Conservation (phyloP, 352 stramenopile species). For the Pythium chondricola region DNA sequence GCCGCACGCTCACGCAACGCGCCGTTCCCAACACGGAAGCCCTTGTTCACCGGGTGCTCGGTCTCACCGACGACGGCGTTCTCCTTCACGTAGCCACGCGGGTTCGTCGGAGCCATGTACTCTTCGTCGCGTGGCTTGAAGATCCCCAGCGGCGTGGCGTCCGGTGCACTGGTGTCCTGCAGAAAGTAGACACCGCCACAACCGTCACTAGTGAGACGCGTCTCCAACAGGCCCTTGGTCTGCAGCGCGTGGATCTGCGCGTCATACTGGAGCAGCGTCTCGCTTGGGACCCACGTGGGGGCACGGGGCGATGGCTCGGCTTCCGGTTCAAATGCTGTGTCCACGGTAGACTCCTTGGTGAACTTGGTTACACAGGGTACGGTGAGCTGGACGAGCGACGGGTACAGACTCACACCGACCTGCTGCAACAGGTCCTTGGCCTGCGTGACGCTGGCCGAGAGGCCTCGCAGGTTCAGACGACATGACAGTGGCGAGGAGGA, state of each 20-base stretch:
- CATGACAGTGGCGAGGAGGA: conserved; percentile 4
- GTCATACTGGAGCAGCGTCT: conserved; percentile 36
- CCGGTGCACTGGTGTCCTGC: conserved; percentile 15
- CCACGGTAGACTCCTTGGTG: background rate
- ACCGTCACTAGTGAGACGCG: conserved; percentile 69
- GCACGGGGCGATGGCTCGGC: conserved; percentile 8
- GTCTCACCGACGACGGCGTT: conserved; percentile 70
- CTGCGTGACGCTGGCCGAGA: conserved; percentile 18
- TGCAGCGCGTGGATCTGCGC: conserved; percentile 32
- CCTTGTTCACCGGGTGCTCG: conserved; percentile 78
- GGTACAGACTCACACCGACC: conserved; percentile 20
- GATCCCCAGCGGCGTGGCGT: conserved; percentile 52
- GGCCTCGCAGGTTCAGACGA: conserved; percentile 11
- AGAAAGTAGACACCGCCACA: conserved; percentile 75
- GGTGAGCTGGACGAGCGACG: conserved; percentile 20
- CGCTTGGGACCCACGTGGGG: conserved; percentile 38
- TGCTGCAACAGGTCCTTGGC: conserved; percentile 22
- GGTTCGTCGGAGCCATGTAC: conserved; percentile 98
- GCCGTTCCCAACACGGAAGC: conserved; percentile 82
- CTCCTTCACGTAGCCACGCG: conserved; percentile 90
- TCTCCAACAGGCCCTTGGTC: conserved; percentile 25
- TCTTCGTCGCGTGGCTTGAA: conserved; percentile 99
- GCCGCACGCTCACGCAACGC: conserved; percentile 77
- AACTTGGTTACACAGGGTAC: conserved; percentile 9
- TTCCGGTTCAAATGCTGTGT: conserved; percentile 4